phyloP scores from a whole-genome alignment of 2,329 filamentous ascomycete species.

The Xylariaceae sp. region DNA sequence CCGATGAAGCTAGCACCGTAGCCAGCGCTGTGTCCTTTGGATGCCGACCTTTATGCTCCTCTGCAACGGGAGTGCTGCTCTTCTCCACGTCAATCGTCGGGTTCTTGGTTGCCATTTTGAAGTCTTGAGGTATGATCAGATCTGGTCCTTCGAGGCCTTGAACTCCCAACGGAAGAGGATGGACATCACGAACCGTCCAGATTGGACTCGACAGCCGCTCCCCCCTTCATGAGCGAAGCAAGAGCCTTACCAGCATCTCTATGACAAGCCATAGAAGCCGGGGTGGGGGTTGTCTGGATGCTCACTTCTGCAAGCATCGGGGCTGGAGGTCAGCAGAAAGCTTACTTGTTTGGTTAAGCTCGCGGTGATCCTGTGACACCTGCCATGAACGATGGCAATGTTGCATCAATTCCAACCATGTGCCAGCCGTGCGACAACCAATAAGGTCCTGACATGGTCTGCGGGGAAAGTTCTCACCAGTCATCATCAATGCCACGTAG shows the following conservation, averaged over 20 bases:
- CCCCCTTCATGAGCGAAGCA: too few relatives aligned
- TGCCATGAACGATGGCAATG: background rate
- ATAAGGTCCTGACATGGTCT: too few relatives aligned
- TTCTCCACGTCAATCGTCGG: conserved; percentile 20
- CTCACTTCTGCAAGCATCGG: conserved; percentile 3
- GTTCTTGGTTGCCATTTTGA: conserved; percentile 17
- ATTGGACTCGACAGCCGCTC: too few relatives aligned
- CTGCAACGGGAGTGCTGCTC: conserved; percentile 10
- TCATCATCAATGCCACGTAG: too few relatives aligned
- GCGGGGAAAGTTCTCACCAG: too few relatives aligned
- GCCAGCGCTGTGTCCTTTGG: conserved; percentile 7
- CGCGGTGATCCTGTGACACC: conserved; percentile 2
- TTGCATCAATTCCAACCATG: background rate
- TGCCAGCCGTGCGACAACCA: background rate
- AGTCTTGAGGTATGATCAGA: too few relatives aligned
- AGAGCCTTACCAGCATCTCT: background rate
- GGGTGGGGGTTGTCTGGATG: background rate
- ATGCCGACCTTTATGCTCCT: conserved; percentile 15
- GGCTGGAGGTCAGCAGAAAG: too few relatives aligned
- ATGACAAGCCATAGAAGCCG: too few relatives aligned
- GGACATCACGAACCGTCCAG: too few relatives aligned
- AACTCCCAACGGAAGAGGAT: too few relatives aligned
- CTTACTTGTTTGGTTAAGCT: background rate
- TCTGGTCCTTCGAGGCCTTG: too few relatives aligned
- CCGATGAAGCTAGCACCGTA: conserved; percentile 7